Evolutionary conservation across 2,329 filamentous ascomycete genomes (phyloP).

Genomic region (Aspergillus arachidicola): DNA sequence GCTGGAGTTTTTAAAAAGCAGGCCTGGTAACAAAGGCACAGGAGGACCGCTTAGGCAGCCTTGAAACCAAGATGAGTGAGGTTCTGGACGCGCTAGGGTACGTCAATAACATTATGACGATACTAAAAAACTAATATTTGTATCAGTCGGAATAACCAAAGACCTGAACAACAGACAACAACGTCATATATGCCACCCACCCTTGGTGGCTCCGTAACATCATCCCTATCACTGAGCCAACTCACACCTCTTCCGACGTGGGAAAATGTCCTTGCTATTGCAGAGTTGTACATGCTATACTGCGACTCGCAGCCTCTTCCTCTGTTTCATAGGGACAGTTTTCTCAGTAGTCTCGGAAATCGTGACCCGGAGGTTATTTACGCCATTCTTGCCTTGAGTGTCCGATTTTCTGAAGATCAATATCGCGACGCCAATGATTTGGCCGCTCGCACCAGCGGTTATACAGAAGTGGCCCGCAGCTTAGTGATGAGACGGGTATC

Average conservation of each 20-base stretch:
- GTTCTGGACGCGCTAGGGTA: constrained; percentile 42
- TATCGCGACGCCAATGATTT: constrained; percentile 25
- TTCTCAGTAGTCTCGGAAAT: constrained; percentile 43
- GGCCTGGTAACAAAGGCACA: constrained; percentile 13
- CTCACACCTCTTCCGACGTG: constrained; percentile 38
- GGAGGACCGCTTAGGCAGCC: constrained; percentile 36
- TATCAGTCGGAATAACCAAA: constrained; percentile 17
- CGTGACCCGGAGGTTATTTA: constrained; percentile 43
- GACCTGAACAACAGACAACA: constrained; percentile 14
- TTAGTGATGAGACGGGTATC: constrained; percentile 44
- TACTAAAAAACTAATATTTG: not conserved
- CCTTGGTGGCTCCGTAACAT: constrained; percentile 9
- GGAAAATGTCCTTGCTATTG: constrained; percentile 42
- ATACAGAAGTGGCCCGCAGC: constrained; percentile 39
- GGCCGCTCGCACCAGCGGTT: constrained; percentile 35
- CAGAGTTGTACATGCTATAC: constrained; percentile 50
- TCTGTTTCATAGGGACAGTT: constrained; percentile 47
- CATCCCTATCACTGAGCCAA: constrained; percentile 17
- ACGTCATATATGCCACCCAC: constrained; percentile 13
- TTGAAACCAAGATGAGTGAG: constrained; percentile 37
- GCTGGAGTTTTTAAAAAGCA: not conserved
- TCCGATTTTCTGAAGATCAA: constrained; percentile 44
- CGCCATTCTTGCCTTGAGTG: constrained; percentile 44
- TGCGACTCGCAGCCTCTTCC: constrained; percentile 55
- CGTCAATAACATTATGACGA: constrained; percentile 6